Percentiles rank a stretch among this genome's conserved stretches.
phyloP scores from a whole-genome alignment of 345 rosid species.

The Populus pruinosa region DNA sequence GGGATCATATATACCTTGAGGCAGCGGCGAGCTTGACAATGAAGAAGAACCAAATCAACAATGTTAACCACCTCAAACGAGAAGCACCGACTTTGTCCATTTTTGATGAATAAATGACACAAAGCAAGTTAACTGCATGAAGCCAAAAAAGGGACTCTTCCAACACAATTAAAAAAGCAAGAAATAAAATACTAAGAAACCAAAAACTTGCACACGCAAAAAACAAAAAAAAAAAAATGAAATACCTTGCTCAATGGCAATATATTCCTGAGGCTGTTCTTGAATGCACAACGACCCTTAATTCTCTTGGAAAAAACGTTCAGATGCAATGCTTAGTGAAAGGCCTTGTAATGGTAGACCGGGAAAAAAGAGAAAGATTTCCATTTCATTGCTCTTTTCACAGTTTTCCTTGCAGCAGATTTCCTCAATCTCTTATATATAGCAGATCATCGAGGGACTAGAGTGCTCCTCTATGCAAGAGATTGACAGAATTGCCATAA shows the following conservation, averaged over 20 bases:
- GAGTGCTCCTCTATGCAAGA: neutral
- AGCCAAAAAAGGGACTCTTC: neutral
- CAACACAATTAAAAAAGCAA: neutral
- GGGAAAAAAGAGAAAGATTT: neutral
- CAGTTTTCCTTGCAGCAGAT: neutral
- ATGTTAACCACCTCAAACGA: neutral
- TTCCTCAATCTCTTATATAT: neutral
- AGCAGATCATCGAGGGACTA: neutral
- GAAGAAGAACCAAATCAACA: neutral
- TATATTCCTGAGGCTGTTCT: neutral
- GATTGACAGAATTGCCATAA: neutral
- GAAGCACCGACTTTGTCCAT: neutral
- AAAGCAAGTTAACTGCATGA: neutral
- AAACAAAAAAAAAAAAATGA: too few species aligned
- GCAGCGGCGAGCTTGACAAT: neutral
- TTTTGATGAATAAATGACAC: too few species aligned
- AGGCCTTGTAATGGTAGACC: neutral
- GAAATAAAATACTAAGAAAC: neutral
- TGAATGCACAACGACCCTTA: neutral
- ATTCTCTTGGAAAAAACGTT: neutral
- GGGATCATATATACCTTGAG: neutral
- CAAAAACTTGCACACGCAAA: neutral
- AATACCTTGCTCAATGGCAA: neutral
- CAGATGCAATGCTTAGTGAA: neutral
- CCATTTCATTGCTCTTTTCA: neutral